These are phyloP conservation scores for Aspergillus sclerotialis DNA, from an alignment of 2,329 filamentous ascomycete species.

Conservation along the genomic window DNA sequence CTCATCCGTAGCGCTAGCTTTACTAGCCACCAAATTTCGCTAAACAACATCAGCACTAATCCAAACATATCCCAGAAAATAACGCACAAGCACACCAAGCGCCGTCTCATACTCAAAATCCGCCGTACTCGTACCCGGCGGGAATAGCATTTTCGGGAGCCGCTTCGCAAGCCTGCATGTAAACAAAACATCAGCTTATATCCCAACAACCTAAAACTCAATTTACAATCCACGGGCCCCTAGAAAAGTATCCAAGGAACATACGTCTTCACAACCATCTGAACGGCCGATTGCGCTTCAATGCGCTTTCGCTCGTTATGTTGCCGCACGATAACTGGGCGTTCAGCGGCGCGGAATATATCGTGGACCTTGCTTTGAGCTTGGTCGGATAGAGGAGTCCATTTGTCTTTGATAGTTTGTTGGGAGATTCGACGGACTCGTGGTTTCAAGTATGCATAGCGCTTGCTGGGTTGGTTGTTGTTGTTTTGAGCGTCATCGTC, in stretches of 20 bases:
- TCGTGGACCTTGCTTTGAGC: slow-evolving; percentile 37
- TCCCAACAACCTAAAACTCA: not conserved
- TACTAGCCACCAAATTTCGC: slow-evolving; percentile 30
- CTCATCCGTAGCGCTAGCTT: slow-evolving; percentile 34
- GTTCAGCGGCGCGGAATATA: slow-evolving; percentile 35
- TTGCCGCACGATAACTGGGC: slow-evolving; percentile 37
- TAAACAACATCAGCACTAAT: slow-evolving; percentile 14
- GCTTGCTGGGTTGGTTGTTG: slow-evolving; percentile 15
- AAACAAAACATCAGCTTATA: not conserved
- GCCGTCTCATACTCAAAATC: slow-evolving; percentile 39
- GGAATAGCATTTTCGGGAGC: slow-evolving; percentile 41
- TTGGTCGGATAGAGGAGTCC: slow-evolving; percentile 36
- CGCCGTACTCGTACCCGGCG: slow-evolving; percentile 34
- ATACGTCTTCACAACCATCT: slow-evolving; percentile 37
- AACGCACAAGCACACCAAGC: slow-evolving; percentile 19
- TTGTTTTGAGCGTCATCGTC: slow-evolving; percentile 11
- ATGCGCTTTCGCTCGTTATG: slow-evolving; percentile 36
- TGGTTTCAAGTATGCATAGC: slow-evolving; percentile 34
- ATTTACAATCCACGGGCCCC: no score
- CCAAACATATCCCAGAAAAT: not conserved
- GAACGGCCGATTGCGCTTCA: slow-evolving; percentile 35
- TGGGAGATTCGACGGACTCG: slow-evolving; percentile 36
- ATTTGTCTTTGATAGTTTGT: slow-evolving; percentile 39
- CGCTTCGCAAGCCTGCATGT: slow-evolving; percentile 29
- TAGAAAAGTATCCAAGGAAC: slow-evolving; percentile 6